phyloP scores from a whole-genome alignment of 116 monocot species.

The Thalassia testudinum region DNA sequence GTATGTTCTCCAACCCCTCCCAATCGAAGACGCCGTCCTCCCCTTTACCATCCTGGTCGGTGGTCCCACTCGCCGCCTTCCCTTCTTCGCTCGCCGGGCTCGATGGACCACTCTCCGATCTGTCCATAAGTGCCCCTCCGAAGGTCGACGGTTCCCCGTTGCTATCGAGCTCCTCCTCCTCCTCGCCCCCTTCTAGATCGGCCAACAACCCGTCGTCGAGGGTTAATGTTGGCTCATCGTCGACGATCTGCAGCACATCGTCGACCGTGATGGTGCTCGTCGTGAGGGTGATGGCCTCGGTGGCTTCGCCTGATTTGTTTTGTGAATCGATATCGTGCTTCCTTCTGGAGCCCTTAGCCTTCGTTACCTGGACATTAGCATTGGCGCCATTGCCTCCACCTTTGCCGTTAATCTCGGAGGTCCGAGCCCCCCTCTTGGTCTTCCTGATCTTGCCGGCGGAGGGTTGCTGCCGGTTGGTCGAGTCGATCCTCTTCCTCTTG shows the following conservation, averaged over 20 bases:
- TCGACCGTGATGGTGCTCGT: neutral
- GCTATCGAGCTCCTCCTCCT: neutral
- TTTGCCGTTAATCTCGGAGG: neutral
- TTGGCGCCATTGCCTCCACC: neutral
- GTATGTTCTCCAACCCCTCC: neutral
- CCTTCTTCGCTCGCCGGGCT: neutral
- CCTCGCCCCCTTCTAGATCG: neutral
- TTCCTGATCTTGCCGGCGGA: neutral
- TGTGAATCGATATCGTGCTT: neutral
- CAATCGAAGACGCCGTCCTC: slow-evolving; percentile 1
- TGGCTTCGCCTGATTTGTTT: neutral
- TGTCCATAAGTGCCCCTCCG: neutral
- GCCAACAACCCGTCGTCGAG: neutral
- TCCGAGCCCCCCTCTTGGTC: neutral
- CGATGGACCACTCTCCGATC: neutral
- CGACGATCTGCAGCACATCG: too few relatives aligned
- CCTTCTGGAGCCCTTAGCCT: neutral
- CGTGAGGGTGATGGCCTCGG: neutral
- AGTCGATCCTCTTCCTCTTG: slow-evolving; percentile 11
- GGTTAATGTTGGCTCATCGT: neutral
- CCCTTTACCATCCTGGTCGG: slow-evolving; percentile 3
- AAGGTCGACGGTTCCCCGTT: too few relatives aligned
- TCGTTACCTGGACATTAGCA: neutral
- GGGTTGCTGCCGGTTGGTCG: slow-evolving; percentile 4
- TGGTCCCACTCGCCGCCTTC: neutral